Evolutionary conservation across 345 rosid genomes (phyloP).

Genomic region (Conringia planisiliqua): DNA sequence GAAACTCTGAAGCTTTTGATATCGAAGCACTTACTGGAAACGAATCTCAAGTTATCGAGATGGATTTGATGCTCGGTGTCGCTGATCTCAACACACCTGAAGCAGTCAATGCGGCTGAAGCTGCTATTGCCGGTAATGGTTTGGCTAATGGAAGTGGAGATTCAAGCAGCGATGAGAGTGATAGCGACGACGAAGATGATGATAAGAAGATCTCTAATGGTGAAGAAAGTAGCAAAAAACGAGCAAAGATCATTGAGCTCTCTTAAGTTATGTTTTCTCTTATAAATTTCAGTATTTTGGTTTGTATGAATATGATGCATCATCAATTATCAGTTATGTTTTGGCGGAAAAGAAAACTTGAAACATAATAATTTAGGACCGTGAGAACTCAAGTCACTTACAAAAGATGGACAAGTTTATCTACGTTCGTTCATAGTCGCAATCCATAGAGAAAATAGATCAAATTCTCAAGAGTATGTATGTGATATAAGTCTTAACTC

Average conservation of each 20-base stretch:
- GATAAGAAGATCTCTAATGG: neutral
- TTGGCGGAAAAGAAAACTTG: neutral
- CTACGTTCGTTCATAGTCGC: neutral
- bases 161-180: constrained; percentile 37
- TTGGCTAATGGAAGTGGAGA: constrained; percentile 31
- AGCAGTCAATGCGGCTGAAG: constrained; percentile 81
- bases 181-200: neutral
- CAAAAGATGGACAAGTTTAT: neutral
- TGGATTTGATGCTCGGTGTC: constrained; percentile 89
- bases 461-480: neutral
- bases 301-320: neutral
- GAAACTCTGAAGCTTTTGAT: constrained; percentile 51
- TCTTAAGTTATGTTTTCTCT: neutral
- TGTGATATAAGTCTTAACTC: constrained; percentile 27
- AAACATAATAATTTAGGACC: neutral
- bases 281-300: neutral
- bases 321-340: neutral
- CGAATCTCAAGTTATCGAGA: constrained; percentile 70
- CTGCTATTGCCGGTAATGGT: constrained; percentile 47
- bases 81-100: constrained; percentile 92
- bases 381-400: neutral
- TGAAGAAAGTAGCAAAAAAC: constrained; percentile 13
- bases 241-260: constrained; percentile 26
- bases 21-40: constrained; percentile 69
- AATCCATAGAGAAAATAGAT: neutral